Evolutionary conservation across 1,284 basidiomycete genomes (phyloP), one percentile per base, ranked within the genome.

Genomic region (Austroboletus novae-zelandiae): DNA sequence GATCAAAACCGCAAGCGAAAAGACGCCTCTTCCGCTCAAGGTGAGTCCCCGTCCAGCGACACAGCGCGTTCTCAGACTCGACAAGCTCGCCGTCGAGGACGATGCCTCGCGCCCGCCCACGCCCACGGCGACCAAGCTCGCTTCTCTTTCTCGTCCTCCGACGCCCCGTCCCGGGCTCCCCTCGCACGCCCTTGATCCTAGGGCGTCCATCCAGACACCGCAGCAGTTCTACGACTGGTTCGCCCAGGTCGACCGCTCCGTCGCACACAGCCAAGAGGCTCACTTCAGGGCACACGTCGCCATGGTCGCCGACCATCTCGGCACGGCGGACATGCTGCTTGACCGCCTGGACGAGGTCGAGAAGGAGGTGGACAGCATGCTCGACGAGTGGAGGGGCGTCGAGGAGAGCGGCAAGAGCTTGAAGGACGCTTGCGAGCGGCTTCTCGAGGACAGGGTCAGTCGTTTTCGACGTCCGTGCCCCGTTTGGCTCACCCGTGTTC

Each of bases 211-310:
- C 40, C 80, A 86, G 54, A 94, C 91, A 0, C 86, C 92, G 0
- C 91, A 97, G 61, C 91, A 95, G 59, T 96, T 97, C 70, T 92
- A 94, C 63, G 94, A 97, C 71, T 96, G 93, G 86, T 94, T 94
- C 66, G 79, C 89, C 0, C 76, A 88, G 36, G 84, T 97, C 45
- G 92, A 96, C 56, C 78, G 89, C 17, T 88, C 87, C 1, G 90
- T 96, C 30, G 87, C 93, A 13, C 90, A 93, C 61, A 90, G 89
- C 54, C 94, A 96, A 62, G 94, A 97, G 62, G 83, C 89, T 4
- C 86, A 94, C 62, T 96, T 95, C 66, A 79, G 91, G 35, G 83
- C 86, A 1, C 90, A 96, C 67, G 78, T 94, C 18, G 80, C 81
- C 5, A 81, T 81, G 54, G 81, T 97, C 14, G 74, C 81, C 1